Base-by-base conservation (phyloP, 345 rosid species). In the Trapa bicornis region DNA sequence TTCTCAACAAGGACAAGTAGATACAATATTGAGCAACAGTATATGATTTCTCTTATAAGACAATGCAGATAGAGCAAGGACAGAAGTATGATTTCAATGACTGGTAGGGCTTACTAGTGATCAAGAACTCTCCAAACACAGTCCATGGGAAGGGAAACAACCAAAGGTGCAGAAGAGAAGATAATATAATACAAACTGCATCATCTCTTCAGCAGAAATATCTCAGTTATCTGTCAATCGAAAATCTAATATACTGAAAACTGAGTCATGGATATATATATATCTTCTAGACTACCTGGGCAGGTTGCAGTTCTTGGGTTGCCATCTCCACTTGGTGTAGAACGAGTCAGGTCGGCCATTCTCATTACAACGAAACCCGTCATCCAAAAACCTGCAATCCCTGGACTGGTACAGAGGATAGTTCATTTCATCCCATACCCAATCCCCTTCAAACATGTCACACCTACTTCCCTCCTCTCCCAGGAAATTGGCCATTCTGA, bases 311-410 rank as follows among this genome's bases (percentile, higher is more conserved):
- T 68, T 75, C 47, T 65, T 85, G 35, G 98, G 98, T 76, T 90
- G 98, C 98, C 98, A 93, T 84, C 97, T 83, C 98, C 98, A 93
- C 74, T 88, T 86, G 47, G 88, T 84, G 75, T 84, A 89, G 82
- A 85, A 81, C 74, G 76, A 75, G 79, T 93, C 98, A 67, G 87
- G 89, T 75, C 98, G 77, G 1, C 98, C 98, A 71, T 86, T 86
- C 74, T 93, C 97, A 47, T 68, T 76, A 73, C 97, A 93, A 81
- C 90, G 78, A 62, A 93, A 93, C 9, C 98, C 97, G 3, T 75
- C 76, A 68, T 93, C 98, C 70, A 93, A 72, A 77, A 93, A 90
- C 67, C 72, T 68, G 72, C 98, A 93, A 78, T 85, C 89, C 80
- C 77, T 84, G 37, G 94, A 83, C 56, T 85, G 84, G 71, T 93